Base-by-base conservation (phyloP, 1,139 yeast genomes). In the Hemisphaericaspora xylofermentans region DNA sequence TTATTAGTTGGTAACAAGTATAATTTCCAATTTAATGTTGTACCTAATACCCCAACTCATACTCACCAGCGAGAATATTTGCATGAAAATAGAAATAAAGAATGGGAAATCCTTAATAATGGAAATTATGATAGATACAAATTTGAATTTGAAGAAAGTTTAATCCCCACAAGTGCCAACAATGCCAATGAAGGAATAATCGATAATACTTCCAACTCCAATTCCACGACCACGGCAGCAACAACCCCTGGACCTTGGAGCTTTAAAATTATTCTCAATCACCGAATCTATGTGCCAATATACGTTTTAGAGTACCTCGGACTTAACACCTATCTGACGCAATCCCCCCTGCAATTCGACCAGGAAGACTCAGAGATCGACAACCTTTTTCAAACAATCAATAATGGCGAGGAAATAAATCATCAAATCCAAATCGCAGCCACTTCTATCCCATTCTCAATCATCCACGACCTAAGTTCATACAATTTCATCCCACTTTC, bases 281-380 rank as follows among this genome's bases (percentile, higher is more conserved):
- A 58, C 32, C 50, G 63, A 2, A 52, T 71, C 2, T 54, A 45
- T 35, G 40, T 69, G 2, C 71, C 73, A 1, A 41, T 48, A 4
- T 52, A 54, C 36, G 37, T 66, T 3, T 46, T 68, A 33, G 73
- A 68, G 36, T 65, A 58, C 42, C 49, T 65, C 39, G 73, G 68
- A 1, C 35, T 59, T 14, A 18, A 47, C 3, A 41, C 51, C 3
- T 54, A 55, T 41, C 45, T n/a, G n/a, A n/a, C n/a, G n/a, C n/a
- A 44, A 34, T 34, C 25, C 4, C 16, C n/a, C 2, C n/a, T 16
- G 9, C 16, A 29, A 29, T 3, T 18, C 17, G 25, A 38, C 13
- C 9, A 12, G 10, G 16, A 24, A 3, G 30, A 19, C 13, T 29
- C 37, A 7, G 22, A 44, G 7, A 41, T 48, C 12, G 18, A 38